A percentile compares a stretch with the other conserved stretches of the same genome.
Evolutionary conservation across 176 grass and related monocot genomes (phyloP).

Genomic region (Eleusine coracana): DNA sequence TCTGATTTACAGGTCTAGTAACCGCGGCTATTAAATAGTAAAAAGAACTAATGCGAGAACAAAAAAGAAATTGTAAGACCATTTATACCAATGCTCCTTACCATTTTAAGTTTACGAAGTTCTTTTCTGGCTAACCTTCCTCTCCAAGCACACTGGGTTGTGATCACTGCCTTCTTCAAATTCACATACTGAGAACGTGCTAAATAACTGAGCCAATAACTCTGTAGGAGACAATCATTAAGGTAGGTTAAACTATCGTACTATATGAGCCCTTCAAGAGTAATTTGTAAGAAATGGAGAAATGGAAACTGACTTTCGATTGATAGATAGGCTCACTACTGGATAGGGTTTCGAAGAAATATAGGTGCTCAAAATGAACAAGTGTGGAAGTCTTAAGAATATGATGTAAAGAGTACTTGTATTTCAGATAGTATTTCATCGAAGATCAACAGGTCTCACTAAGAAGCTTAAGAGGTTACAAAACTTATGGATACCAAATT

Average conservation of each 20-base stretch:
- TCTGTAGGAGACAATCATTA: conserved; percentile 50
- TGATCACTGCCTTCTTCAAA: conserved; percentile 81
- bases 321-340: not conserved
- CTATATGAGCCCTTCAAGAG: conserved; percentile 25
- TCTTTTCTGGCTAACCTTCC: conserved; percentile 86
- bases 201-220: conserved; percentile 69
- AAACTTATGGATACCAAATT: not conserved
- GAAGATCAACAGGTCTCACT: not conserved
- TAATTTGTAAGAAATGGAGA: conserved; percentile 16
- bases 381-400: too few species aligned
- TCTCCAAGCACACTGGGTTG: conserved; percentile 91
- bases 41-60: conserved; percentile 14
- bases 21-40: not conserved
- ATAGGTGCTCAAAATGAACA: conserved; percentile 16
- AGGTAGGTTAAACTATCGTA: conserved; percentile 29
- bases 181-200: conserved; percentile 56
- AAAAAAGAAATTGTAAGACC: conserved; percentile 1
- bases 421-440: not conserved
- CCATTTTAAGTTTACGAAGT: conserved; percentile 95
- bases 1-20: not conserved
- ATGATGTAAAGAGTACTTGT: not conserved
- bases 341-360: conserved; percentile 24
- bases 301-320: conserved; percentile 10
- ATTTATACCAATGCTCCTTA: conserved; percentile 42
- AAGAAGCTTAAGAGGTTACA: not conserved